Conservation (phyloP, 306 rosid species). For the Vigna trinervia region DNA sequence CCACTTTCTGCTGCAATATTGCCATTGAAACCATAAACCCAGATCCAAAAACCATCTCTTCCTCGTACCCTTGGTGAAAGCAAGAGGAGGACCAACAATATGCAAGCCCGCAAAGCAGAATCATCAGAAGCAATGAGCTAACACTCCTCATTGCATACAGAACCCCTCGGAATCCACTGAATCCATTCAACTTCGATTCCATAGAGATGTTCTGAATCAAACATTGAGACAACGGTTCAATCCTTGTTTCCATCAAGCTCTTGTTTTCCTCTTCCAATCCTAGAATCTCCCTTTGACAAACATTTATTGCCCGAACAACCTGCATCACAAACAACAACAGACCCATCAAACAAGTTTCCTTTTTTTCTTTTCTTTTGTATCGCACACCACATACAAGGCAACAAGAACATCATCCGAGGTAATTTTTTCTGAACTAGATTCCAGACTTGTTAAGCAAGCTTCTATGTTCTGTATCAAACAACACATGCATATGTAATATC, state of each 20-base stretch:
- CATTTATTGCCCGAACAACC: slow-evolving; percentile 64
- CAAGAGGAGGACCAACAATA: slow-evolving; percentile 72
- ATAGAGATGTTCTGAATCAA: slow-evolving; percentile 47
- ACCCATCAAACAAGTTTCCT: not conserved
- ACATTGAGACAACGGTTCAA: slow-evolving; percentile 60
- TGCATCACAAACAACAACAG: slow-evolving; percentile 34
- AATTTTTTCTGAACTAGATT: not conserved
- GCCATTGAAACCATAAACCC: slow-evolving; percentile 64
- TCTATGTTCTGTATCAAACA: too few species aligned
- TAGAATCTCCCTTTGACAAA: slow-evolving; percentile 68
- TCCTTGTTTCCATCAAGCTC: slow-evolving; percentile 70
- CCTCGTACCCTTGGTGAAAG: slow-evolving; percentile 53
- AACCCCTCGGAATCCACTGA: slow-evolving; percentile 83
- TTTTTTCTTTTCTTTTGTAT: too few species aligned
- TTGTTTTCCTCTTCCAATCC: slow-evolving; percentile 83
- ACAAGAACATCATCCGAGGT: not conserved
- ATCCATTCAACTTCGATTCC: slow-evolving; percentile 73
- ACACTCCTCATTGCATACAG: slow-evolving; percentile 80
- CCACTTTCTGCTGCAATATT: slow-evolving; percentile 66
- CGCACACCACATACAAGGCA: too few species aligned
- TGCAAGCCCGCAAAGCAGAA: slow-evolving; percentile 63
- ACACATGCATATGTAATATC: too few species aligned
- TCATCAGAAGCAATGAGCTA: slow-evolving; percentile 71
- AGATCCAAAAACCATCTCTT: slow-evolving; percentile 56
- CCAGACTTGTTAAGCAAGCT: not conserved